phyloP scores from a whole-genome alignment of 169 alveolate genomes.

The Plasmodium adleri region DNA sequence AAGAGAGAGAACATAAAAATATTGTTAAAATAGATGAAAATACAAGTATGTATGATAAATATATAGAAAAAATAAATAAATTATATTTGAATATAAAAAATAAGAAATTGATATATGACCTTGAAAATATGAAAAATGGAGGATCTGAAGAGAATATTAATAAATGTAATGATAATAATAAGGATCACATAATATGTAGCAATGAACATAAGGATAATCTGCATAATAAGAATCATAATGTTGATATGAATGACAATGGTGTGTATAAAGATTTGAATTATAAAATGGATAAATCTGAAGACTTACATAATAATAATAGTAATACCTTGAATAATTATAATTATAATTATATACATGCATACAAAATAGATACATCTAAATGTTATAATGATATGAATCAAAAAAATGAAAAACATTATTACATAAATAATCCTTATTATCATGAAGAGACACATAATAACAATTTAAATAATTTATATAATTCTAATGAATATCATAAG shows the following conservation, averaged over 20 bases:
- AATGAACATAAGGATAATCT: background rate
- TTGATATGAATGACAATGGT: background rate
- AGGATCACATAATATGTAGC: background rate
- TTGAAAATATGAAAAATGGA: conserved; percentile 13
- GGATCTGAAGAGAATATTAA: background rate
- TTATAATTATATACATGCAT: too few relatives aligned
- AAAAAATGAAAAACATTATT: too few relatives aligned
- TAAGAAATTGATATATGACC: conserved; percentile 30
- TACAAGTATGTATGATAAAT: conserved; percentile 45
- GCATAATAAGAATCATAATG: background rate
- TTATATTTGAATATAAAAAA: conserved; percentile 57
- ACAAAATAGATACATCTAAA: too few relatives aligned
- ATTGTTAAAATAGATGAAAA: conserved; percentile 6
- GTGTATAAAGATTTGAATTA: background rate
- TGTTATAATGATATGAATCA: too few relatives aligned
- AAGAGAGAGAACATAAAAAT: conserved; percentile 4
- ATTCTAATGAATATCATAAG: too few relatives aligned
- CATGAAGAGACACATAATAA: too few relatives aligned
- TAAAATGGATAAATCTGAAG: too few relatives aligned
- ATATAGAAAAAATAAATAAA: conserved; percentile 63
- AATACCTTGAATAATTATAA: too few relatives aligned
- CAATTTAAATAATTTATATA: too few relatives aligned
- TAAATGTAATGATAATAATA: background rate
- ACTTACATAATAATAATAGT: too few relatives aligned
- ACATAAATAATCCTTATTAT: too few relatives aligned